A percentile compares a stretch with the other conserved stretches of the same genome.
These are phyloP conservation scores for Tieghemiomyces parasiticus DNA, from an alignment of 192 early-diverging fungal species.

Conservation along the genomic window DNA sequence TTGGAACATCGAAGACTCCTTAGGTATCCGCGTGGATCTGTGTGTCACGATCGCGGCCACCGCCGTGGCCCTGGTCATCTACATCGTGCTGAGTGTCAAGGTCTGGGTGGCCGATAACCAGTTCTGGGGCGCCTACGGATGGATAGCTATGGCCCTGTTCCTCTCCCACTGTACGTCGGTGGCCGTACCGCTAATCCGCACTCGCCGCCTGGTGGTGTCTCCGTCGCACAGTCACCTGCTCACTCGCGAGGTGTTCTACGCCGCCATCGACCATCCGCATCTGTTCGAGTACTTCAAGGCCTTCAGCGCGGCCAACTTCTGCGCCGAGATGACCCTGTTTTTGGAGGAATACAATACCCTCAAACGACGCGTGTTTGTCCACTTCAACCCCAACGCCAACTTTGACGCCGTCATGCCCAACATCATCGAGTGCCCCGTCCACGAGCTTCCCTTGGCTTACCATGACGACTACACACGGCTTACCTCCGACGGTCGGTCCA, in stretches of 20 bases:
- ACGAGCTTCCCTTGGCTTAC: not conserved
- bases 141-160: conserved; percentile 27
- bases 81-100: conserved; percentile 27
- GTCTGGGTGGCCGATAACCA: conserved; percentile 23
- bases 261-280: conserved; percentile 30
- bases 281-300: too few relatives aligned
- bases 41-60: conserved; percentile 27
- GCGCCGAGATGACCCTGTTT: too few relatives aligned
- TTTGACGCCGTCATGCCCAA: not conserved
- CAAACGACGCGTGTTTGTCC: too few relatives aligned
- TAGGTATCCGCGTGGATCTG: conserved; percentile 30
- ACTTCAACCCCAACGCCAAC: too few relatives aligned
- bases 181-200: conserved; percentile 28
- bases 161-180: conserved; percentile 32
- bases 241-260: conserved; percentile 28
- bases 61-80: conserved; percentile 28
- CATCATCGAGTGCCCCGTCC: not conserved
- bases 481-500: too few relatives aligned
- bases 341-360: too few relatives aligned
- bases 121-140: conserved; percentile 31
- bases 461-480: not conserved
- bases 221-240: conserved; percentile 20
- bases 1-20: conserved; percentile 32
- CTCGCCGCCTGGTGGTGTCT: conserved; percentile 24
- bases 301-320: too few relatives aligned